phyloP scores from a whole-genome alignment of 108 stramenopile genomes.

The Licmophora abbreviata region DNA sequence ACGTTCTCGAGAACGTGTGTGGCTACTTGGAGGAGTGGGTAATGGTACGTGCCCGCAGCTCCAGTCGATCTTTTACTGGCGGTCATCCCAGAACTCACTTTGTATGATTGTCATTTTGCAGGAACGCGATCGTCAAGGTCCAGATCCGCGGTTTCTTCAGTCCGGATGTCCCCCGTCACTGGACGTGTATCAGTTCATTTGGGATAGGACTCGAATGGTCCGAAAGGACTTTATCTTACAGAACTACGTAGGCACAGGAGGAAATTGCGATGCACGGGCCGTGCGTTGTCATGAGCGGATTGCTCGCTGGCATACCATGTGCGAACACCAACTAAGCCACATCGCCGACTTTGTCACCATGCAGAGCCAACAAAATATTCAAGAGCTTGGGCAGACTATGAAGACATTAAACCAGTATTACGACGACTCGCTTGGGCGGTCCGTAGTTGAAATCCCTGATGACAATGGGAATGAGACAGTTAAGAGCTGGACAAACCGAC shows the following conservation, averaged over 20 bases:
- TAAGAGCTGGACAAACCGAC: slow-evolving; percentile 1
- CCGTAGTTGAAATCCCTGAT: slow-evolving; percentile 46
- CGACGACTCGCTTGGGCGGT: slow-evolving; percentile 69
- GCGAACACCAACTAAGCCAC: slow-evolving; percentile 83
- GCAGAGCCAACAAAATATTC: slow-evolving; percentile 87
- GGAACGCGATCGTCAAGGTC: slow-evolving; percentile 86
- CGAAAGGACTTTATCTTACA: slow-evolving; percentile 86
- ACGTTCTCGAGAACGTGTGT: slow-evolving; percentile 67
- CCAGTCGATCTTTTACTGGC: slow-evolving; percentile 1
- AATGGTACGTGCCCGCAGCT: slow-evolving; percentile 35
- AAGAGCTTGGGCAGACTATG: slow-evolving; percentile 84
- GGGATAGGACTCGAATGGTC: slow-evolving; percentile 84
- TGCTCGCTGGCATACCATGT: slow-evolving; percentile 84
- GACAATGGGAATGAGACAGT: slow-evolving; percentile 24
- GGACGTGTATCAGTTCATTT: slow-evolving; percentile 86
- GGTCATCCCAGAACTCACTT: slow-evolving; percentile 1
- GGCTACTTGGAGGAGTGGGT: slow-evolving; percentile 87
- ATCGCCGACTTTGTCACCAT: slow-evolving; percentile 69
- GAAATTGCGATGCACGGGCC: slow-evolving; percentile 69
- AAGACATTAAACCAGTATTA: slow-evolving; percentile 81
- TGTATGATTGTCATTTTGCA: slow-evolving; percentile 37
- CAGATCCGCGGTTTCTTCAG: slow-evolving; percentile 62
- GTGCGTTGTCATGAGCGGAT: slow-evolving; percentile 86
- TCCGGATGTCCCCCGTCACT: slow-evolving; percentile 49
- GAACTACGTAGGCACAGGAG: slow-evolving; percentile 85